These are phyloP conservation scores for Microascus cirrosus DNA, from an alignment of 2,329 filamentous ascomycete genomes.

Conservation along the genomic window DNA sequence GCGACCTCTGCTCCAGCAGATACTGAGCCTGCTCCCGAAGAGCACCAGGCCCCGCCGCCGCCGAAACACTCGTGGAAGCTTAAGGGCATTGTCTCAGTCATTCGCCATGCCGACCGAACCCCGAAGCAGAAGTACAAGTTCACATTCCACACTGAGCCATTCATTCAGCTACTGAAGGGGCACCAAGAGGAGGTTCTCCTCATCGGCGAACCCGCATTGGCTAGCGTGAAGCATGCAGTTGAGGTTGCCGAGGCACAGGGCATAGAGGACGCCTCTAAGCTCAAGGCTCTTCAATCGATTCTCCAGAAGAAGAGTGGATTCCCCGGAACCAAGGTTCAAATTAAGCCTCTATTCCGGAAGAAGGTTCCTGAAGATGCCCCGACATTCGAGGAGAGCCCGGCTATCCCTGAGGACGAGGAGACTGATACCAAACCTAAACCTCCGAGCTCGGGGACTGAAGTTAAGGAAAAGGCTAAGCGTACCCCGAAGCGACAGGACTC, in stretches of 20 bases:
- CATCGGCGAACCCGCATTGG: constrained; percentile 79
- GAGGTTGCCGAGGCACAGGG: constrained; percentile 67
- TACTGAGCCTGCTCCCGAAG: constrained; percentile 13
- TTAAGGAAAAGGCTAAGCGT: constrained; percentile 18
- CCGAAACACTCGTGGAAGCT: constrained; percentile 96
- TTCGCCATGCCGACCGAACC: constrained; percentile 91
- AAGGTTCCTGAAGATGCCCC: constrained; percentile 54
- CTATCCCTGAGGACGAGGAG: constrained; percentile 11
- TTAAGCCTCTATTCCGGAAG: constrained; percentile 98
- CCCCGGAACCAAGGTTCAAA: constrained; percentile 96
- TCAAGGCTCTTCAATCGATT: constrained; percentile 76
- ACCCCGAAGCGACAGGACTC: constrained; percentile 65
- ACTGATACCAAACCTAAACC: constrained; percentile 13
- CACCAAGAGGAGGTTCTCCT: constrained; percentile 94
- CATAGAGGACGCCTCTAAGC: constrained; percentile 75
- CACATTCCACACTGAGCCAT: constrained; percentile 93
- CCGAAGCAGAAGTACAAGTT: constrained; percentile 99
- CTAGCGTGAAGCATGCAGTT: constrained; percentile 82
- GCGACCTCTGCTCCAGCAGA: constrained; percentile 24
- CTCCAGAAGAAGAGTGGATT: constrained; percentile 86
- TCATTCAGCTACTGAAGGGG: constrained; percentile 86
- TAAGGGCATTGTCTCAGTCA: constrained; percentile 93
- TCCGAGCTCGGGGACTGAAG: constrained; percentile 5
- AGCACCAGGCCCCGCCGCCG: constrained; percentile 48
- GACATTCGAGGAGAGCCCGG: constrained; percentile 18